These are phyloP conservation scores for Neurospora sp. DNA, from an alignment of 495 filamentous ascomycete species.

Conservation along the genomic window DNA sequence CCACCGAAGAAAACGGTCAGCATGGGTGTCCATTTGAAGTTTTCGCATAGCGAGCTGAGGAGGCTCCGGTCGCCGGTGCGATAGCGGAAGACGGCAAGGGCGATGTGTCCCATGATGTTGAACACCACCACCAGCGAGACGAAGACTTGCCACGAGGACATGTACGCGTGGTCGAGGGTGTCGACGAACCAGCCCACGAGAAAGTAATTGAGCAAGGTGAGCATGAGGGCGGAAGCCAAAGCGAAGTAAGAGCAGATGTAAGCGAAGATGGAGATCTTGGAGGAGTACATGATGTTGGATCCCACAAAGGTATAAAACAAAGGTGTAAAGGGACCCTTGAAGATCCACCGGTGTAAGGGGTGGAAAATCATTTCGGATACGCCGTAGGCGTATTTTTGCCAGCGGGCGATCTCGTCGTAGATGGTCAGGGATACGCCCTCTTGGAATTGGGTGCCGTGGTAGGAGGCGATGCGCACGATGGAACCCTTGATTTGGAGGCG, in stretches of 20 bases:
- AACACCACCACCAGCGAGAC: slow-evolving; percentile 56
- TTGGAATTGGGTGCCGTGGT: slow-evolving; percentile 60
- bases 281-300: slow-evolving; percentile 55
- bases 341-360: slow-evolving; percentile 50
- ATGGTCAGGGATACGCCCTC: slow-evolving; percentile 72
- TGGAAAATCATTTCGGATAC: slow-evolving; percentile 69
- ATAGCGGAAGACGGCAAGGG: slow-evolving; percentile 50
- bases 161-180: slow-evolving; percentile 55
- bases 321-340: slow-evolving; percentile 55
- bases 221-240: slow-evolving; percentile 59
- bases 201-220: slow-evolving; percentile 64
- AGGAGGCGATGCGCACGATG: slow-evolving; percentile 57
- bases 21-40: slow-evolving; percentile 58
- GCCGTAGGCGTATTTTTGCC: slow-evolving; percentile 76
- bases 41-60: slow-evolving; percentile 44
- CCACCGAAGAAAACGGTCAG: slow-evolving; percentile 56
- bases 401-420: slow-evolving; percentile 66
- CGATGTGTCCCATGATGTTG: slow-evolving; percentile 50
- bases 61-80: slow-evolving; percentile 40
- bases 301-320: slow-evolving; percentile 55
- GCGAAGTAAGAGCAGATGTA: slow-evolving; percentile 76
- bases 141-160: slow-evolving; percentile 60
- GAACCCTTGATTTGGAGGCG: slow-evolving; percentile 59
- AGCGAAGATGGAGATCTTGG: slow-evolving; percentile 64
- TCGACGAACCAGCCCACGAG: slow-evolving; percentile 59